These are phyloP conservation scores for Suhomyces canberraensis DNA, from an alignment of 805 yeast genomes.

Conservation along the genomic window DNA sequence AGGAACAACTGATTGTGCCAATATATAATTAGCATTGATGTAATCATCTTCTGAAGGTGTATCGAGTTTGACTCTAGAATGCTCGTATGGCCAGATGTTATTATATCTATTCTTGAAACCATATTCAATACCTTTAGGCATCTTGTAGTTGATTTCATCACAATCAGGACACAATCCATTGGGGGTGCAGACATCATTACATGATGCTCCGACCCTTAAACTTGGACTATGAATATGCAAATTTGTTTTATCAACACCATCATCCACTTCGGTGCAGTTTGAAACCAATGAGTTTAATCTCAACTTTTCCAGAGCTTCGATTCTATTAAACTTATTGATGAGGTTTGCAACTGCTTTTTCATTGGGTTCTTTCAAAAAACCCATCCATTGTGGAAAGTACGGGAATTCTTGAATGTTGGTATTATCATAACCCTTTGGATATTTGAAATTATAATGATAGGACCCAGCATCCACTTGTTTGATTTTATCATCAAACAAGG, in stretches of 20 bases:
- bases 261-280: neutral
- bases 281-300: constrained; percentile 22
- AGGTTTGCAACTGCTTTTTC: constrained; percentile 22
- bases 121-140: constrained; percentile 44
- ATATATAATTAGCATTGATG: constrained; percentile 44
- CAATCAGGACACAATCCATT: constrained; percentile 41
- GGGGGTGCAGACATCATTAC: constrained; percentile 33
- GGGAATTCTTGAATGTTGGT: constrained; percentile 3
- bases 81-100: constrained; percentile 50
- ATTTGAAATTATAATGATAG: constrained; percentile 8
- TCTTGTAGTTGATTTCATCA: constrained; percentile 35
- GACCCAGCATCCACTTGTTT: neutral
- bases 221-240: neutral
- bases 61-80: constrained; percentile 39
- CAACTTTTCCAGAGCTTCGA: constrained; percentile 38
- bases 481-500: constrained; percentile 9
- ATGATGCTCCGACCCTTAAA: neutral
- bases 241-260: constrained; percentile 1
- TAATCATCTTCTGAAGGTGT: constrained; percentile 34
- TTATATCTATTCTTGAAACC: constrained; percentile 34
- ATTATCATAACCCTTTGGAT: constrained; percentile 5
- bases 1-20: constrained; percentile 21
- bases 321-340: constrained; percentile 30
- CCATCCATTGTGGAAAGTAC: constrained; percentile 33
- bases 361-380: constrained; percentile 18